These are phyloP conservation scores for Saccharomyces cerevisiae DNA, from an alignment of 805 yeast genomes.

Conservation along the genomic window DNA sequence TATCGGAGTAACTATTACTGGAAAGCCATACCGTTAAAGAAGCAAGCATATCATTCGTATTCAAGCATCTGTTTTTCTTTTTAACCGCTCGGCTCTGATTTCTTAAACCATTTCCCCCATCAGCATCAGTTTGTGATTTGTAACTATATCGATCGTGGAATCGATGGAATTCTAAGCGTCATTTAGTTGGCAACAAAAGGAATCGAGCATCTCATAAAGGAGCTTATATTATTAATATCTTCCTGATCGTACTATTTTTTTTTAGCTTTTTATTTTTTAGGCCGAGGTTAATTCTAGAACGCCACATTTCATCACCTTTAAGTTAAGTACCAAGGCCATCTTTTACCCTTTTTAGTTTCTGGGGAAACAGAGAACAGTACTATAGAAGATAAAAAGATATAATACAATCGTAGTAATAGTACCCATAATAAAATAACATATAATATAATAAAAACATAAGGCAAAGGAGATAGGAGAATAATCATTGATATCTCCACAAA, in stretches of 20 bases:
- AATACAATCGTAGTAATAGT: background rate
- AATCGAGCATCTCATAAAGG: background rate
- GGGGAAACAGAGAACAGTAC: background rate
- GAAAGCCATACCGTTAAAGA: background rate
- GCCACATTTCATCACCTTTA: background rate
- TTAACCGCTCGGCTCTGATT: background rate
- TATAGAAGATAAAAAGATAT: background rate
- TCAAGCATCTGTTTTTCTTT: background rate
- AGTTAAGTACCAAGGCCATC: background rate
- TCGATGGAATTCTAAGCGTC: background rate
- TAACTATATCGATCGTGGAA: background rate
- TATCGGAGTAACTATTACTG: background rate
- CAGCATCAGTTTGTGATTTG: background rate
- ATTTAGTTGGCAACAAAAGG: background rate
- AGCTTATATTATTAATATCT: background rate
- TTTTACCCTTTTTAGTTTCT: background rate
- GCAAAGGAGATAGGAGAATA: background rate
- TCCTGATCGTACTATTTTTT: background rate
- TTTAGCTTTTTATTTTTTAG: background rate
- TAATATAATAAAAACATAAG: background rate
- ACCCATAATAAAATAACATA: background rate
- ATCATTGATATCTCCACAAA: background rate
- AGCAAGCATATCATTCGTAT: background rate
- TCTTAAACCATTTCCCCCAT: background rate
- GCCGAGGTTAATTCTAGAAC: background rate